phyloP scores from a whole-genome alignment of 345 rosid genomes.

The Gynandropsis gynandra region DNA sequence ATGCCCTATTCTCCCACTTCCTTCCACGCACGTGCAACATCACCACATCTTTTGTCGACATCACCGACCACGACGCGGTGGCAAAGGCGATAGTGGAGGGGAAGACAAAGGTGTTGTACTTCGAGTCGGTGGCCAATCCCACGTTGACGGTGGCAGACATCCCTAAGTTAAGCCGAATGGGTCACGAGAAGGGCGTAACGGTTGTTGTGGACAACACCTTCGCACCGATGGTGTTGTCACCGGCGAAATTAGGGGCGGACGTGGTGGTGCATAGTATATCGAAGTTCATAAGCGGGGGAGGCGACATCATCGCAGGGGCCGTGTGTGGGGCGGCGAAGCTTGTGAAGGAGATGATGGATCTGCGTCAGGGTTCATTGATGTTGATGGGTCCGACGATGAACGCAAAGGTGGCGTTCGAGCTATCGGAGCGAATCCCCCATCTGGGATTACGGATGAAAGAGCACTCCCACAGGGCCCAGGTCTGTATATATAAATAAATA shows the following conservation, averaged over 20 bases:
- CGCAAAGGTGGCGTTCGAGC: conserved; percentile 82
- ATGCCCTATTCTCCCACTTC: conserved; percentile 81
- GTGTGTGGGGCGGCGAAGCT: conserved; percentile 77
- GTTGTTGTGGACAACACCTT: conserved; percentile 93
- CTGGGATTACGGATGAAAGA: conserved; percentile 77
- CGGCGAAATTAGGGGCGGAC: conserved; percentile 87
- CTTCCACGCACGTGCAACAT: conserved; percentile 75
- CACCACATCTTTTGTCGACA: conserved; percentile 78
- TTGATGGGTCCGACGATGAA: conserved; percentile 97
- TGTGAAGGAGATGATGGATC: conserved; percentile 93
- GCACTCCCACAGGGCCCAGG: conserved; percentile 64
- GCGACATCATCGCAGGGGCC: conserved; percentile 94
- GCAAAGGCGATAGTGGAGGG: conserved; percentile 53
- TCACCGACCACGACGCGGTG: conserved; percentile 48
- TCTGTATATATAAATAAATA: no score
- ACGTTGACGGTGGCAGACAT: conserved; percentile 69
- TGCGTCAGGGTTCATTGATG: conserved; percentile 83
- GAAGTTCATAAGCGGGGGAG: conserved; percentile 94
- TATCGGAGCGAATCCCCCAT: conserved; percentile 86
- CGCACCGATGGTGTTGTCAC: conserved; percentile 86
- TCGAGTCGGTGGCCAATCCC: conserved; percentile 85
- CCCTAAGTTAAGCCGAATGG: conserved; percentile 72
- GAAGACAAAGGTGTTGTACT: conserved; percentile 64
- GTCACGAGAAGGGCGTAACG: conserved; percentile 65
- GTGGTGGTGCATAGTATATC: conserved; percentile 90